These are phyloP conservation scores for Choiromyces venosus DNA, from an alignment of 495 filamentous ascomycete species.

Conservation along the genomic window DNA sequence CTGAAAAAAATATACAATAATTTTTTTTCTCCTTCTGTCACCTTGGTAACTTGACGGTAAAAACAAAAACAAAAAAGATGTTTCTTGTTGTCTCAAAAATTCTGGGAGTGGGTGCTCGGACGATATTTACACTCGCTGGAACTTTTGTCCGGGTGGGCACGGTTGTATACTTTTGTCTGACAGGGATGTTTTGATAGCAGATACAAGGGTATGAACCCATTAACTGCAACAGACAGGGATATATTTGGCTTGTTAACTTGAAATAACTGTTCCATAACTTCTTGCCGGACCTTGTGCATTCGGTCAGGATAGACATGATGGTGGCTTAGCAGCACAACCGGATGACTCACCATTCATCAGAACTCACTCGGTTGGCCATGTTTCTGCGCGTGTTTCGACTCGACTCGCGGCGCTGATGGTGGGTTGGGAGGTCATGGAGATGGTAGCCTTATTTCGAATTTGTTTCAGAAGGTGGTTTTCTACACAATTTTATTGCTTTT, in stretches of 20 bases:
- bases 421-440: background rate
- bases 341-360: background rate
- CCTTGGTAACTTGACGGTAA: too few species aligned
- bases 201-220: too few species aligned
- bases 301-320: too few species aligned
- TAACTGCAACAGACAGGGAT: too few species aligned
- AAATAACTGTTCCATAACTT: too few species aligned
- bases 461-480: background rate
- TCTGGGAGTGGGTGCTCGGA: background rate
- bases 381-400: background rate
- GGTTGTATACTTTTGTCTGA: background rate
- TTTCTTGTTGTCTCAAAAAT: background rate
- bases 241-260: too few species aligned
- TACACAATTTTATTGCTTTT: background rate
- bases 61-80: too few species aligned
- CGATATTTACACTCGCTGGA: background rate
- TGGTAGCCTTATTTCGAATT: background rate
- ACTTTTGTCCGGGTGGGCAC: background rate
- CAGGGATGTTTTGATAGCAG: background rate
- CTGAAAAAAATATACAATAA: background rate
- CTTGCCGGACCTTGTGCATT: too few species aligned
- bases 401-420: background rate
- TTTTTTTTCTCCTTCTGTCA: too few species aligned
- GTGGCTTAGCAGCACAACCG: background rate
- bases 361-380: background rate